Conservation (phyloP, 2,329 filamentous ascomycete genomes). For the Neurospora sp. region DNA sequence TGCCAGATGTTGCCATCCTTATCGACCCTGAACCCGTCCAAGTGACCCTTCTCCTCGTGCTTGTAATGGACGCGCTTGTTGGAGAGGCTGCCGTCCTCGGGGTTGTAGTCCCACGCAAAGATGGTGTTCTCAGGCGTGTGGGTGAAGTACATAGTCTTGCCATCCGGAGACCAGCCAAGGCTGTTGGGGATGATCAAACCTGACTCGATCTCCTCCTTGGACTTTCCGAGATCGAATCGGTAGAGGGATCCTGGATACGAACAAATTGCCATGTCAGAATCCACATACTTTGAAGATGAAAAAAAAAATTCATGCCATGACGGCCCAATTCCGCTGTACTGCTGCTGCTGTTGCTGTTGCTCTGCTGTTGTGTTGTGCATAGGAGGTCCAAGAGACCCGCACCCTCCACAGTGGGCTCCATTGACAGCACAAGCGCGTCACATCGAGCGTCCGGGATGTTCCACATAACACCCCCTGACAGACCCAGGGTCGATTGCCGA, state of each 20-base stretch:
- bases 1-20: slow-evolving; percentile 81
- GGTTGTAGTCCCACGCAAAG: slow-evolving; percentile 64
- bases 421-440: slow-evolving; percentile 1
- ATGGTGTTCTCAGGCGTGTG: slow-evolving; percentile 65
- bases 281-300: not conserved
- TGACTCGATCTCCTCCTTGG: slow-evolving; percentile 48
- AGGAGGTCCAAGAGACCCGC: not conserved
- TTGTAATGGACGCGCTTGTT: slow-evolving; percentile 65
- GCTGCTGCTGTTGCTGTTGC: not conserved
- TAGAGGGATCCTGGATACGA: slow-evolving; percentile 54
- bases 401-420: not conserved
- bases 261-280: not conserved
- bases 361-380: not conserved
- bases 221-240: slow-evolving; percentile 55
- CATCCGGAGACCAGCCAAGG: slow-evolving; percentile 66
- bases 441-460: not conserved
- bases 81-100: slow-evolving; percentile 50
- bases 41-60: slow-evolving; percentile 54
- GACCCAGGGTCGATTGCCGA: not conserved
- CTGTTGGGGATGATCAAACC: slow-evolving; percentile 74
- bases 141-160: slow-evolving; percentile 71
- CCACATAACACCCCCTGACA: not conserved
- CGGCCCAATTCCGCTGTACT: not conserved
- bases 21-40: slow-evolving; percentile 81
- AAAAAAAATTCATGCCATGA: not conserved